Base-by-base conservation (phyloP, 2,329 filamentous ascomycete species). In the Penicillium olsonii region DNA sequence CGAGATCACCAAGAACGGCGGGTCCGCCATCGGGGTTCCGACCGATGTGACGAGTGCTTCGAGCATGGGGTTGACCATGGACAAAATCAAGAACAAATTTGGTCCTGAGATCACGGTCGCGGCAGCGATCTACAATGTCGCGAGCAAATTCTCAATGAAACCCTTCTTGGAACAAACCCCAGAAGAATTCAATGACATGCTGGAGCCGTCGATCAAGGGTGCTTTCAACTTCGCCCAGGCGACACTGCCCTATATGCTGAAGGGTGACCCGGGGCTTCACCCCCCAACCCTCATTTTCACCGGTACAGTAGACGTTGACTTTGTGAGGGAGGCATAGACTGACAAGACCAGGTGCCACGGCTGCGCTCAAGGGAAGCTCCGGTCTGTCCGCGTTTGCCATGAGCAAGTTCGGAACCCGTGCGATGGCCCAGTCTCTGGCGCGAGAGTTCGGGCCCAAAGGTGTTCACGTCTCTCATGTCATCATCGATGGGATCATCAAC, bases 21-120 rank as follows among this genome's bases (percentile, higher is more conserved):
- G 89, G 2, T 78, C 81, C 40, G 89, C 88, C 1, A 72, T 90
- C 11, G 87, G 88, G 12, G 82, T 92, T 60, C 78, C 80, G 5
- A 80, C 87, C 1, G 87, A 90, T 61, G 78, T 86, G 0, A 75
- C 82, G 0, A 79, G 82, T 49, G 65, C 76, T 1, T 62, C 69
- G 9, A 77, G 75, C 12, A 48, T 82, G 15, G 68, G 68, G n/a
- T 64, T 61, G 66, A 67, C 50, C n/a, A 45, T 61, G 11, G 42
- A 53, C 3, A 20, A 56, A 22, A 53, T 59, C 46, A 46, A 50
- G 19, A 11, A 10, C 1, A 37, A 53, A 10, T 59, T 53, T 14
- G 58, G 55, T 0, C 5, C 45, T 2, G 50, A 55, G 18, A n/a
- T 49, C 1, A 45, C 22, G 5, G 31, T 62, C 11, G 51, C 56